Conservation (phyloP, 2,329 filamentous ascomycete genomes). For the Geoglossum cookeanum region DNA sequence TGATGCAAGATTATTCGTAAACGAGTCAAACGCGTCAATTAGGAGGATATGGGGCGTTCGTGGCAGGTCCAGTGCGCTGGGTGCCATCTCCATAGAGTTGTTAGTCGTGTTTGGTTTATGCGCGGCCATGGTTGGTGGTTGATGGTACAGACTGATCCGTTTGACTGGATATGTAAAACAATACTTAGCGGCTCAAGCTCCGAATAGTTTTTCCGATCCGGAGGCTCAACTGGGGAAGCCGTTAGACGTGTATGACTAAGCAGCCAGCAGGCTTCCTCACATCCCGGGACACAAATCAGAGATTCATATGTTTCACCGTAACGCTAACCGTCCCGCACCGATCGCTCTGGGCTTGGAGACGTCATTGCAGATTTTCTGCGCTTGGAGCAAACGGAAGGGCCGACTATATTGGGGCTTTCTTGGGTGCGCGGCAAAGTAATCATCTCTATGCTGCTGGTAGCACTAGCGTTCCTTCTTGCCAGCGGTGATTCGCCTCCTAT, state of each 20-base stretch:
- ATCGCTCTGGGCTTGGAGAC: too few relatives aligned
- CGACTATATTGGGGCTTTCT: too few relatives aligned
- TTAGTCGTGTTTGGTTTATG: not conserved
- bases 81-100: not conserved
- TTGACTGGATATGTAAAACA: not conserved
- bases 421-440: too few relatives aligned
- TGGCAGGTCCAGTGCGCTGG: not conserved
- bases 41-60: not conserved
- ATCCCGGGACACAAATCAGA: too few relatives aligned
- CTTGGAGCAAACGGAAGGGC: too few relatives aligned
- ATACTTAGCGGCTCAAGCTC: not conserved
- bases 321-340: too few relatives aligned
- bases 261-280: too few relatives aligned
- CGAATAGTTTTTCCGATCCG: not conserved
- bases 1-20: conserved; percentile 83
- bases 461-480: too few relatives aligned
- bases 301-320: too few relatives aligned
- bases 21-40: conserved; percentile 92
- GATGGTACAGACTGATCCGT: not conserved
- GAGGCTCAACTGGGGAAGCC: not conserved
- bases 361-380: too few relatives aligned
- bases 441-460: too few relatives aligned
- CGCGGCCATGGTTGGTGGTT: not conserved
- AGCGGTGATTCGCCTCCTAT: not conserved
- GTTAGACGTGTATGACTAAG: too few relatives aligned